Evolutionary conservation across 305 asterid genomes (phyloP), one percentile per base, ranked within the genome.

Genomic region (Solanum hybrid): DNA sequence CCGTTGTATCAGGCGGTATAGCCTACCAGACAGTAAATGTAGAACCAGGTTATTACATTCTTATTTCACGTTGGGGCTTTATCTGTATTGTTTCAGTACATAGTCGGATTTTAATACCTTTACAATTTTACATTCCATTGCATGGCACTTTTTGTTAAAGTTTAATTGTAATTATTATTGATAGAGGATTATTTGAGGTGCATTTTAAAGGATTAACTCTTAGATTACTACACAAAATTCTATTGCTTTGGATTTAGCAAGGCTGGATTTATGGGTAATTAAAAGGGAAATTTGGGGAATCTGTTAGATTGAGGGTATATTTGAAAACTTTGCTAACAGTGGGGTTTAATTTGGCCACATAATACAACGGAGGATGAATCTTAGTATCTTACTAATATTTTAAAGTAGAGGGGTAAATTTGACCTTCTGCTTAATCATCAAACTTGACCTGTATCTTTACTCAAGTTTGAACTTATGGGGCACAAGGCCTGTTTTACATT

Each of bases 21-120:
- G 42, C 94, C 82, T 96, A 92, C 94, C 96, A 86, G 91, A 91
- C 92, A 89, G 91, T 95, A 90, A 94, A 94, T 90, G 99, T 95
- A 32, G 98, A 95, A 29, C 97, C 98, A 93, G 99, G 99, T 96
- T 92, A 90, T 84, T 82, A 51, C 40, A 84, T 51, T 31, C 75
- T 51, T 84, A 72, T 51, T 84, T 31, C 42, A 51, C 29, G 7
- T 51, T 84, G 29, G 40, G 36, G 87, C 29, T 84, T 84, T 84
- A 84, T 31, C 31, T 29, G 87, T 56, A 11, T 10, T 37, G 87
- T 84, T 84, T 31, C 29, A 51, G 87, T 19, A 51, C 87, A 51
- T 84, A 5, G 22, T 22, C 31, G 17, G 15, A 51, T 84, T 84
- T 45, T 51, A 51, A 31, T 84, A 84, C 42, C 87, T 84, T 84